These are phyloP conservation scores for Paramyrothecium roridum DNA, from an alignment of 2,329 filamentous ascomycete species.

Conservation along the genomic window DNA sequence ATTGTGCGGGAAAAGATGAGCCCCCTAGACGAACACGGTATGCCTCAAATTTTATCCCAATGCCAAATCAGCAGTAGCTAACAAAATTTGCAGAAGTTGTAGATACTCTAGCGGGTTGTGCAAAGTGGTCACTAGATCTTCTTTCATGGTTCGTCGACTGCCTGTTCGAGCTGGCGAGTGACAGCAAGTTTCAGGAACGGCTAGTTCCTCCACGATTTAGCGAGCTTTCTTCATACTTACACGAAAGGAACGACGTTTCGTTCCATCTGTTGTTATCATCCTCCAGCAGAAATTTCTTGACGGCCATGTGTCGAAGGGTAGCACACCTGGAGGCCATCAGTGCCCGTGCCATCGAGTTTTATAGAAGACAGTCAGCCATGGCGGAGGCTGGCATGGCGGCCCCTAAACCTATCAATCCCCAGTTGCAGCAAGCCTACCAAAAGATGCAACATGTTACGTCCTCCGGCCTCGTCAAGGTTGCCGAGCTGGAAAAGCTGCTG, in stretches of 20 bases:
- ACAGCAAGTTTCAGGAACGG: constrained; percentile 47
- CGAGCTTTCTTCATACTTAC: constrained; percentile 50
- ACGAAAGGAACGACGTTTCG: constrained; percentile 52
- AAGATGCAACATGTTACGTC: constrained; percentile 50
- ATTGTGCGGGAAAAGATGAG: constrained; percentile 53
- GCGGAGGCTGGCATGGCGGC: constrained; percentile 33
- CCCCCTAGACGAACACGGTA: constrained; percentile 58
- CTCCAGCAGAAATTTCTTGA: constrained; percentile 69
- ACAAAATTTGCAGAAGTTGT: constrained; percentile 57
- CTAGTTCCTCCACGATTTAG: constrained; percentile 43
- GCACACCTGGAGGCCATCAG: constrained; percentile 51
- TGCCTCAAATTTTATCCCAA: constrained; percentile 7
- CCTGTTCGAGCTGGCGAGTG: constrained; percentile 53
- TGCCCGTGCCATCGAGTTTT: constrained; percentile 47
- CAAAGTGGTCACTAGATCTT: constrained; percentile 76
- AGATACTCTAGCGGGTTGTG: constrained; percentile 68
- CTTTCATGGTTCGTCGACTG: constrained; percentile 60
- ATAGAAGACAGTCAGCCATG: constrained; percentile 39
- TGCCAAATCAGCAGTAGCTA: not conserved
- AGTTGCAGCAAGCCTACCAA: constrained; percentile 55
- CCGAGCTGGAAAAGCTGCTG: constrained; percentile 62
- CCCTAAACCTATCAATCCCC: constrained; percentile 39
- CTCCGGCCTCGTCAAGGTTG: constrained; percentile 52
- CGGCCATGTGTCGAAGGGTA: constrained; percentile 64
- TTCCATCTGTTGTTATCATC: constrained; percentile 69